These are phyloP conservation scores for Geotrichum citri-aurantii DNA, from an alignment of 1,139 yeast species.

Conservation along the genomic window DNA sequence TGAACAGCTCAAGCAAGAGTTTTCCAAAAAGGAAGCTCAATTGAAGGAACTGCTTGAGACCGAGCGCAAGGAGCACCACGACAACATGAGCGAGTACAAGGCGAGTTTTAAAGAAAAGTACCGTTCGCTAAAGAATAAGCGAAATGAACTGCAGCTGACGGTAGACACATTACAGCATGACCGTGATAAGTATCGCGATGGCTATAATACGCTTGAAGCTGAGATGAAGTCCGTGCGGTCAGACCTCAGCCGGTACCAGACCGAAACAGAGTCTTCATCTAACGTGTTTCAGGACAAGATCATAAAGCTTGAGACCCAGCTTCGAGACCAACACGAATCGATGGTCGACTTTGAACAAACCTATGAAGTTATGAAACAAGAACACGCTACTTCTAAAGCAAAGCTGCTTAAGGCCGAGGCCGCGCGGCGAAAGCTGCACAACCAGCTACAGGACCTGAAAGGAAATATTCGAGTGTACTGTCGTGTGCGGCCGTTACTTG, in stretches of 20 bases:
- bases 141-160: constrained; percentile 18
- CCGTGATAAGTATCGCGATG: constrained; percentile 20
- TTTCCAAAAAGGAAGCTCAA: constrained; percentile 12
- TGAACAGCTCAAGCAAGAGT: not conserved
- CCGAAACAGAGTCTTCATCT: constrained; percentile 1
- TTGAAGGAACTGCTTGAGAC: not conserved
- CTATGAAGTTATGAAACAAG: constrained; percentile 22
- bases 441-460: constrained; percentile 73
- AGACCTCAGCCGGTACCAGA: constrained; percentile 1
- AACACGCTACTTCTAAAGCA: constrained; percentile 28
- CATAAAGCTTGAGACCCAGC: not conserved
- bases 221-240: constrained; percentile 2
- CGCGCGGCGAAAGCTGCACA: constrained; percentile 61
- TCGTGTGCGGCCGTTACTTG: constrained; percentile 47
- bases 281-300: constrained; percentile 1
- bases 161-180: constrained; percentile 19
- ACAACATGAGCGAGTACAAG: constrained; percentile 19
- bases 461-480: constrained; percentile 93
- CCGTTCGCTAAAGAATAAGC: constrained; percentile 21
- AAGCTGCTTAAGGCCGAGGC: constrained; percentile 44
- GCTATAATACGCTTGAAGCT: constrained; percentile 6
- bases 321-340: constrained; percentile 1
- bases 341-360: constrained; percentile 20
- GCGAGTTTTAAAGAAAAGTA: constrained; percentile 25
- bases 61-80: constrained; percentile 4